Percentiles rank a stretch among this genome's conserved stretches.
Conservation (phyloP, 108 stramenopile species). For the Conticribra guillardii region DNA sequence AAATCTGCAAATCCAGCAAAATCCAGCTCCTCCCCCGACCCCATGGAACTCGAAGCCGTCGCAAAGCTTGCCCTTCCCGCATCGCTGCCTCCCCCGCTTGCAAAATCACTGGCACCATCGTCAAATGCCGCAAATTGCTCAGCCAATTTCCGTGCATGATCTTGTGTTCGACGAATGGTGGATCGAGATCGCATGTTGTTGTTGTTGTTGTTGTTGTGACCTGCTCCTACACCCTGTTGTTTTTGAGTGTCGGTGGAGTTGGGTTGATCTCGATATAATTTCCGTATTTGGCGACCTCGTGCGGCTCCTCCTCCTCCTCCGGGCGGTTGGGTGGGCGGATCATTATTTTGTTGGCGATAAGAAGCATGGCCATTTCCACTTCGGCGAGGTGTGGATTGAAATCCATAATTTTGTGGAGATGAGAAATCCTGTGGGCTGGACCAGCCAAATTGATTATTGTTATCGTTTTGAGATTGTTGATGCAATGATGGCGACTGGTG, state of each 20-base stretch:
- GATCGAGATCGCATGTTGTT: constrained; percentile 8
- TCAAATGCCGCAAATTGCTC: neutral
- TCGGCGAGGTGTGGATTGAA: too few relatives aligned
- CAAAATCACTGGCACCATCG: constrained; percentile 11
- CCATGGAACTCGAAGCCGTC: constrained; percentile 3
- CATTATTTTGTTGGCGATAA: too few relatives aligned
- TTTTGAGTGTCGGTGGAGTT: neutral
- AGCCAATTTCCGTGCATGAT: constrained; percentile 6
- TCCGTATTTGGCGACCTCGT: neutral
- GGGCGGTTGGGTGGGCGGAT: too few relatives aligned
- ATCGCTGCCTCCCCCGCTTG: neutral
- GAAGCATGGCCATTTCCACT: too few relatives aligned
- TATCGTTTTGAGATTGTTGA: too few relatives aligned
- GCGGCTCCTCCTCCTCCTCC: too few relatives aligned
- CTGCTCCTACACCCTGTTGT: neutral
- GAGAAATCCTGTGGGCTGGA: too few relatives aligned
- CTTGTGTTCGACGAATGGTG: neutral
- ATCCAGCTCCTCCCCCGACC: neutral
- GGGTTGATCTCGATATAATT: neutral
- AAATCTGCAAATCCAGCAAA: neutral
- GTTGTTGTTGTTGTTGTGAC: too few relatives aligned
- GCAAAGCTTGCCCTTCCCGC: neutral
- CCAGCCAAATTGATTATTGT: too few relatives aligned
- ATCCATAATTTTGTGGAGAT: too few relatives aligned
- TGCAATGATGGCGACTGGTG: too few relatives aligned